These are phyloP conservation scores for Sclerotinia spermophila DNA, from an alignment of 2,329 filamentous ascomycete species.

Conservation along the genomic window DNA sequence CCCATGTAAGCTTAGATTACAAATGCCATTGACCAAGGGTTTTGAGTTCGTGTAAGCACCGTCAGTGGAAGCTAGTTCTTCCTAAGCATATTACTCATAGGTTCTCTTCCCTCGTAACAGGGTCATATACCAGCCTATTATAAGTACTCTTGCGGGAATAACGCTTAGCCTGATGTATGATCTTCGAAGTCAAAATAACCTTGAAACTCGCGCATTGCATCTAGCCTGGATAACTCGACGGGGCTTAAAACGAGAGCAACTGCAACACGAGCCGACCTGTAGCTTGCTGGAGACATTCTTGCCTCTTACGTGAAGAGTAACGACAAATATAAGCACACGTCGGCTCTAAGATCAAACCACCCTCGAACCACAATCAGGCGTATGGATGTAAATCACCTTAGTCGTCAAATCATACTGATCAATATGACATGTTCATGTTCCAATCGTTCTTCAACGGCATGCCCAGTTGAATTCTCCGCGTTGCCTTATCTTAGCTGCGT, in stretches of 20 bases:
- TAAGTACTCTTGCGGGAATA: not conserved
- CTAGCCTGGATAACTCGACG: not conserved
- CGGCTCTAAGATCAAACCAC: not conserved
- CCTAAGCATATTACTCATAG: not conserved
- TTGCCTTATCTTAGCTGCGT: not conserved
- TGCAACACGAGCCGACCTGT: not conserved
- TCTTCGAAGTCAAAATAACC: not conserved
- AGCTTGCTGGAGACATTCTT: not conserved
- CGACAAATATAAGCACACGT: not conserved
- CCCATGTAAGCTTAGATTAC: not conserved
- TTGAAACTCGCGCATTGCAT: not conserved
- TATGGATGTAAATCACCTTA: not conserved
- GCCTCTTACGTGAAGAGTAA: not conserved
- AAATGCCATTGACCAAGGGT: not conserved
- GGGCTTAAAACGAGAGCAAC: not conserved
- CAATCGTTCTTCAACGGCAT: not conserved
- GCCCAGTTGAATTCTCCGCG: not conserved
- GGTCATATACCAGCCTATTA: not conserved
- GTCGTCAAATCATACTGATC: not conserved
- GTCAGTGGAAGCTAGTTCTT: not conserved
- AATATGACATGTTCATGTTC: not conserved
- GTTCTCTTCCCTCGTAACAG: not conserved
- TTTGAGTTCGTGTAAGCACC: not conserved
- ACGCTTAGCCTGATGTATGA: not conserved
- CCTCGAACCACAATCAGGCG: not conserved